Base-by-base conservation (phyloP, 495 filamentous ascomycete genomes). In the Hyphodiscus hymeniophilus region DNA sequence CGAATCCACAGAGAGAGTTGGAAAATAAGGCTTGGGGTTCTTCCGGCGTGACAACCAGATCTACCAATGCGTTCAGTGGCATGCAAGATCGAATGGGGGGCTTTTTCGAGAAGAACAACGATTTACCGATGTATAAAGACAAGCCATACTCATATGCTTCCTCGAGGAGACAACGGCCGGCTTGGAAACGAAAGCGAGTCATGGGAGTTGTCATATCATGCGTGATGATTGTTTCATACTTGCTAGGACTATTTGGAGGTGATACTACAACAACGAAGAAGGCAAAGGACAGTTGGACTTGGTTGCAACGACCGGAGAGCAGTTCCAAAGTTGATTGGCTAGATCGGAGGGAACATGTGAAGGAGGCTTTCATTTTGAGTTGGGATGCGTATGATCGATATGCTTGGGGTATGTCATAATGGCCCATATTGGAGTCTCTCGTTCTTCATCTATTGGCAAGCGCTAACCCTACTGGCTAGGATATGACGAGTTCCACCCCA, bases 51-150 rank as follows among this genome's bases (percentile, higher is more conserved):
- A 64, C 35, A 51, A 55, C 33, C 54, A 56, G 42, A 50, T 60
- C 47, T 52, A 51, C 51, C 52, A 39, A 39, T 59, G 34, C 45
- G 58, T 56, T 57, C 17, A 66, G 65, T 41, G 66, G 61, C 11
- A 61, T 76, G 11, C 69, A 72, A 43, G 65, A 69, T 45, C 61
- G 61, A 18, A 60, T 70, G 7, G 67, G 66, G 32, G 56, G 47
- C 45, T 65, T 69, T 55, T 74, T 71, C 66, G 71, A 64, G 56
- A 60, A 48, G 61, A 66, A 36, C 64, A 71, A 59, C 12, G 73
- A 80, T 26, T 69, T 99, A 20, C 92, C 92, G 32, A 85, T 97
- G 82, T 99, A 99, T 66, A 99, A 99, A 71, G 92, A 99, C 66
- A 99, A 99, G 60, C 92, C 92, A 20, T 94, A 88, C 61, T 71